Percentiles rank a stretch among this genome's conserved stretches.
These are phyloP conservation scores for Ehretia macrophylla DNA, from an alignment of 257 asterid species.

Conservation along the genomic window DNA sequence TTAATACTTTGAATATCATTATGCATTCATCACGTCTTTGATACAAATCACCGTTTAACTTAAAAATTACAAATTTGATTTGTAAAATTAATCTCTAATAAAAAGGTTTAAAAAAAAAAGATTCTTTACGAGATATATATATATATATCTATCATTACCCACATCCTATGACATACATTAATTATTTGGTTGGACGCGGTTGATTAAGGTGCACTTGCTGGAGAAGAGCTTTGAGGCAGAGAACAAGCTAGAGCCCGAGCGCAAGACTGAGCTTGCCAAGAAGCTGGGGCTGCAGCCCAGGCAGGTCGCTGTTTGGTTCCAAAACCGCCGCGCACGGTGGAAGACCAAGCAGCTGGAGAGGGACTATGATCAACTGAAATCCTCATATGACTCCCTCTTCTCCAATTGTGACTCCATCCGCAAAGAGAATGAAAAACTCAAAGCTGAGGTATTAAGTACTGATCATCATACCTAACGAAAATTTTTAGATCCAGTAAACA, in stretches of 20 bases:
- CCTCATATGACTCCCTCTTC: slow-evolving; percentile 5
- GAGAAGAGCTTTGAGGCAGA: slow-evolving; percentile 22
- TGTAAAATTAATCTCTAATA: too few species aligned
- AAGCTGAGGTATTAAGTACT: slow-evolving; percentile 90
- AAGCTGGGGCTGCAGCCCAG: slow-evolving; percentile 19
- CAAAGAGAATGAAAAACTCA: slow-evolving; percentile 83
- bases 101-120: too few species aligned
- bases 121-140: too few species aligned
- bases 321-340: slow-evolving; percentile 17
- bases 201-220: slow-evolving; percentile 8
- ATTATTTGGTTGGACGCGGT: background rate
- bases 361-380: slow-evolving; percentile 14
- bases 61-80: too few species aligned
- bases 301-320: slow-evolving; percentile 23
- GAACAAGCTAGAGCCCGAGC: slow-evolving; percentile 20
- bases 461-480: too few species aligned
- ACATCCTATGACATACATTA: too few species aligned
- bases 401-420: slow-evolving; percentile 26
- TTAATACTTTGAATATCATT: too few species aligned
- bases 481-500: too few species aligned
- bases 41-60: too few species aligned
- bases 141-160: too few species aligned
- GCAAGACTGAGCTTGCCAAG: slow-evolving; percentile 13
- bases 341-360: slow-evolving; percentile 16
- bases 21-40: too few species aligned